Base-by-base conservation (phyloP, 768 basidiomycete genomes). In the Tubosaeta brunneosetosa region DNA sequence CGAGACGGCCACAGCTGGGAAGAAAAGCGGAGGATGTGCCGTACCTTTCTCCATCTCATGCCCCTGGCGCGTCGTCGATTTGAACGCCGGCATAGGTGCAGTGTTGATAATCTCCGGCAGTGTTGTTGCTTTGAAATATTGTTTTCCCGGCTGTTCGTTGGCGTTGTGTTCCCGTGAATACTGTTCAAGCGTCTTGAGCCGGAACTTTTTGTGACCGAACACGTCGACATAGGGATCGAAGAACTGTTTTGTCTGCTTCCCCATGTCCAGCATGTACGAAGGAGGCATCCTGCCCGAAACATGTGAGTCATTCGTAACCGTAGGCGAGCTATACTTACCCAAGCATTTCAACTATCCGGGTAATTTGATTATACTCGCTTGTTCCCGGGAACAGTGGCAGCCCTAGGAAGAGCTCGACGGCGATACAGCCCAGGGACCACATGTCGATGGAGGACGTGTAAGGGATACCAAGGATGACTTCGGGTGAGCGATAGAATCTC, bases 381-480 rank as follows among this genome's bases (percentile, higher is more conserved):
- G 97, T 98, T 22, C 97, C 97, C 3, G 97, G 97, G 73, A 99
- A 99, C 14, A 98, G 75, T 8, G 97, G 97, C 48, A 99, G 68
- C 7, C 97, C 97, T 43, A 98, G 76, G 79, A 98, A 99, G 36
- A 98, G 82, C 67, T 99, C 97, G 27, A 98, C 95, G 6, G 94
- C 97, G 55, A 99, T 99, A 66, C 97, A 98, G 3, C 97, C 97
- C 53, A 99, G 73, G 16, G 91, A 94, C 97, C 97, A 99, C 94
- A 99, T 97, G 70, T 99, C 97, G 72, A 99, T 98, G 11, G 91
- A 78, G 11, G 93, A 85, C 22, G 88, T 94, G 69, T 99, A 98
- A 12, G 94, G 85, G 68, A 97, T 85, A 13, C 94, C 94, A 25
- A 99, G 77, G 27, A 99, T 78, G 16, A 99, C 97, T 73, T 99